A percentile compares a stretch with the other conserved stretches of the same genome.
Evolutionary conservation across 2,329 filamentous ascomycete genomes (phyloP).

Genomic region (Epichloe elymi): DNA sequence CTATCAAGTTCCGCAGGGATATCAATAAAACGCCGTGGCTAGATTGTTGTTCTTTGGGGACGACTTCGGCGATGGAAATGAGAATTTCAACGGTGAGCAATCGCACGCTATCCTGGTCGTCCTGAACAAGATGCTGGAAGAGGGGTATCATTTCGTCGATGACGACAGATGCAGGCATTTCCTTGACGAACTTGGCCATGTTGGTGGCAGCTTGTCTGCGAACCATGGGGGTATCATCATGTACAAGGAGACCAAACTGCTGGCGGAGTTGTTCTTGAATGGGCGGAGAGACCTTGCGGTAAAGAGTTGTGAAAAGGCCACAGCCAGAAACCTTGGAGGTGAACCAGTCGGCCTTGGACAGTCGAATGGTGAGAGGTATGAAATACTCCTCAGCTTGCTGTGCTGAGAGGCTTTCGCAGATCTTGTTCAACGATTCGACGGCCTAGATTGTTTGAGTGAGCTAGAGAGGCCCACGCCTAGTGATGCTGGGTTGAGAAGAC

Average conservation of each 20-base stretch:
- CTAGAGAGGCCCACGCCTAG: neutral
- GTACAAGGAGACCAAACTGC: slow-evolving; percentile 84
- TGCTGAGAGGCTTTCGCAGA: slow-evolving; percentile 81
- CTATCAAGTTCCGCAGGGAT: slow-evolving; percentile 82
- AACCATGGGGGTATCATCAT: slow-evolving; percentile 99
- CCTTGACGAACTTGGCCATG: slow-evolving; percentile 93
- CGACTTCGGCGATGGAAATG: slow-evolving; percentile 90
- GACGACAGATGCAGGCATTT: slow-evolving; percentile 82
- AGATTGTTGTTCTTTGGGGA: slow-evolving; percentile 94
- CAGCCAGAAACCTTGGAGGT: slow-evolving; percentile 98
- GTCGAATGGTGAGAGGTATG: slow-evolving; percentile 85
- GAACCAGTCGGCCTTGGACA: slow-evolving; percentile 99
- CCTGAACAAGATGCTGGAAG: slow-evolving; percentile 90
- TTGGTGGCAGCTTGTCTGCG: slow-evolving; percentile 93
- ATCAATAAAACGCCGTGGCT: slow-evolving; percentile 90
- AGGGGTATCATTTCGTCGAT: slow-evolving; percentile 98
- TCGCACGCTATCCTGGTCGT: slow-evolving; percentile 96
- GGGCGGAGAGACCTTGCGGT: slow-evolving; percentile 77
- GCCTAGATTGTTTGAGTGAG: slow-evolving; percentile 42
- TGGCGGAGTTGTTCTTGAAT: slow-evolving; percentile 84
- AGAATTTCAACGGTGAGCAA: slow-evolving; percentile 92
- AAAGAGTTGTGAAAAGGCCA: slow-evolving; percentile 85
- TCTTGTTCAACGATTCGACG: slow-evolving; percentile 98
- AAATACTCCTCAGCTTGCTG: slow-evolving; percentile 95
- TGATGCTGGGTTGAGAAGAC: neutral